Percentiles rank a stretch among this genome's conserved stretches.
These are phyloP conservation scores for Penicillium silybi DNA, from an alignment of 495 filamentous ascomycete genomes.

Conservation along the genomic window DNA sequence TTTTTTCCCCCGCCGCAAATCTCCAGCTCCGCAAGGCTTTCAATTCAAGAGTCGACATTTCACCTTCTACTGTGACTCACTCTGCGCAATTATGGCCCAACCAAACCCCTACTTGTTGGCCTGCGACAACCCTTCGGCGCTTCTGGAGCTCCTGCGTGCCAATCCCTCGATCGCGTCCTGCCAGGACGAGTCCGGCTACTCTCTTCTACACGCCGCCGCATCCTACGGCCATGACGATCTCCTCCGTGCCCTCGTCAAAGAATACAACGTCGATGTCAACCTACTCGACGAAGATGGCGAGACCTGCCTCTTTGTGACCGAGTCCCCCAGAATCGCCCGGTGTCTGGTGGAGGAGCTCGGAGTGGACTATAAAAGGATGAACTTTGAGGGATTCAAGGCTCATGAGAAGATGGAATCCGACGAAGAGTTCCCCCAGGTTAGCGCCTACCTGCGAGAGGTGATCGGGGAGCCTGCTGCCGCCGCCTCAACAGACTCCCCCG, in stretches of 20 bases:
- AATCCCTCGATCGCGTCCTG: conserved; percentile 62
- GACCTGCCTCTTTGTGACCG: conserved; percentile 82
- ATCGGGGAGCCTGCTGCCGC: conserved; percentile 32
- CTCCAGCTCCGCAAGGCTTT: neutral
- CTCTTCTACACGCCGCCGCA: conserved; percentile 83
- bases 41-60: neutral
- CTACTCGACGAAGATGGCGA: conserved; percentile 85
- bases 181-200: conserved; percentile 84
- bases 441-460: conserved; percentile 58
- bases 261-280: conserved; percentile 73
- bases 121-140: conserved; percentile 63
- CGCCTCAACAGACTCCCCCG: conserved; percentile 15
- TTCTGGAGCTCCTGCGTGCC: conserved; percentile 62
- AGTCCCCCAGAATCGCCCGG: conserved; percentile 70
- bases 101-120: conserved; percentile 75
- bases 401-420: conserved; percentile 67
- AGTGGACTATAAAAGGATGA: conserved; percentile 57
- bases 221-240: conserved; percentile 86
- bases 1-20: conserved; percentile 1
- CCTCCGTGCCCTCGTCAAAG: conserved; percentile 69
- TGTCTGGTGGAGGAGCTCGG: conserved; percentile 77
- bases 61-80: conserved; percentile 7
- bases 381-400: conserved; percentile 65
- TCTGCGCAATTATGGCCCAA: conserved; percentile 40
- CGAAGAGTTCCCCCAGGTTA: conserved; percentile 64